Evolutionary conservation across 805 yeast genomes (phyloP).

Genomic region (Sungouiella thailandica): DNA sequence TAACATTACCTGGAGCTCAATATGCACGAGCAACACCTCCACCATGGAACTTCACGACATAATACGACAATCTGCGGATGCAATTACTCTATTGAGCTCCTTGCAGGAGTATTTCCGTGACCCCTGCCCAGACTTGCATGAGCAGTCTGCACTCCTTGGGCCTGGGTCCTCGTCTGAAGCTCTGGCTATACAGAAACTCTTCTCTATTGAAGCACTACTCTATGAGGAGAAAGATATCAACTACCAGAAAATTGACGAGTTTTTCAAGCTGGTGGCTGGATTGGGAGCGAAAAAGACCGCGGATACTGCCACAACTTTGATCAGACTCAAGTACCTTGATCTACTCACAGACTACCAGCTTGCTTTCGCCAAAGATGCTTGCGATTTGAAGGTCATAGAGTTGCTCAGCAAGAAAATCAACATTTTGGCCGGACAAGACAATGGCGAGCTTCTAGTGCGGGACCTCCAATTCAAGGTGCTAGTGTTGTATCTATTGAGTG

Average conservation of each 20-base stretch:
- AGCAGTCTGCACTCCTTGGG: too few species aligned
- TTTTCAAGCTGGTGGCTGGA: conserved; percentile 6
- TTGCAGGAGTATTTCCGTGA: too few species aligned
- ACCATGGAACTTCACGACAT: too few species aligned
- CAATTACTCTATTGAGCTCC: too few species aligned
- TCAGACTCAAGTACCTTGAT: conserved; percentile 28
- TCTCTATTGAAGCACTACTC: too few species aligned
- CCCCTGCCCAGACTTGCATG: too few species aligned
- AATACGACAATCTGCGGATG: too few species aligned
- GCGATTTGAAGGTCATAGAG: conserved; percentile 18
- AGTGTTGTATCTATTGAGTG: conserved; percentile 26
- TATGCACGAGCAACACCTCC: too few species aligned
- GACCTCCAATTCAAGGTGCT: conserved; percentile 12
- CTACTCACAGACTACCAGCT: conserved; percentile 28
- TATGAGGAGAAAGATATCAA: too few species aligned
- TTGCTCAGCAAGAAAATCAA: conserved; percentile 29
- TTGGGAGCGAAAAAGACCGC: conserved; percentile 1
- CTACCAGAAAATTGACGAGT: conserved; percentile 1
- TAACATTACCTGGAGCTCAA: too few species aligned
- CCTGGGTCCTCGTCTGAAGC: too few species aligned
- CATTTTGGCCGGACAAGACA: not conserved
- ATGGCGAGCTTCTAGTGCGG: not conserved
- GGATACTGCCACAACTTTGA: conserved; percentile 5
- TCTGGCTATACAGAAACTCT: too few species aligned
- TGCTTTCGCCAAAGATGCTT: conserved; percentile 11